Percentiles rank a stretch among this genome's conserved stretches.
Evolutionary conservation across 805 yeast genomes (phyloP).

Genomic region (Sugiyamaella floridensis): DNA sequence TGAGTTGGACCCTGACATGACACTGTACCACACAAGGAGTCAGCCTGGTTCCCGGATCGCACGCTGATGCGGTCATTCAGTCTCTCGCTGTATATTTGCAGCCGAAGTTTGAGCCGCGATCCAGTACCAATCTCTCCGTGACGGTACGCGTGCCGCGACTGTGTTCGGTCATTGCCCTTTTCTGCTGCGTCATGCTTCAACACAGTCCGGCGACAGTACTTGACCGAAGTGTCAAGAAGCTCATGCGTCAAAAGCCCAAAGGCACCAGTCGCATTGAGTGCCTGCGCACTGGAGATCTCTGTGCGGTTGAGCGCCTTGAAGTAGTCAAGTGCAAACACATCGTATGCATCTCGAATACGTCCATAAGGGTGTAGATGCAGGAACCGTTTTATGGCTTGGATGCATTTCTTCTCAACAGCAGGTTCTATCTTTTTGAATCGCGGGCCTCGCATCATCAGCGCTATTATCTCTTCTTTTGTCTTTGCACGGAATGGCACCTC

Average conservation of each 20-base stretch:
- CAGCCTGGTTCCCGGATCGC: neutral
- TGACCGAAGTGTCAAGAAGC: neutral
- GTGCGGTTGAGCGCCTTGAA: constrained; percentile 7
- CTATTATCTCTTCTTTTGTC: constrained; percentile 9
- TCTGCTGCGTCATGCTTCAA: neutral
- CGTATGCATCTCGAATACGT: constrained; percentile 8
- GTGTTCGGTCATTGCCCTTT: neutral
- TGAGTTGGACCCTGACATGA: neutral
- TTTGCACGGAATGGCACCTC: constrained; percentile 23
- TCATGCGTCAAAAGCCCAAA: neutral
- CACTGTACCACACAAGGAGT: neutral
- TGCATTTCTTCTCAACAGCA: constrained; percentile 13
- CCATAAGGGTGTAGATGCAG: constrained; percentile 9
- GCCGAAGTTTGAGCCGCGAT: neutral
- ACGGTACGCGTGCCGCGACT: neutral
- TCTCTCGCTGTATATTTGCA: neutral
- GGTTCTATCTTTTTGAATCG: constrained; percentile 10
- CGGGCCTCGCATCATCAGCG: constrained; percentile 5
- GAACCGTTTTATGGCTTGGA: constrained; percentile 14
- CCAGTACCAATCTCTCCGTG: neutral
- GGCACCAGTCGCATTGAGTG: neutral
- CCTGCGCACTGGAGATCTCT: neutral
- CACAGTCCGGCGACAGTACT: neutral
- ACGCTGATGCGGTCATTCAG: neutral
- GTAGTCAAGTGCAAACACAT: constrained; percentile 11